Base-by-base conservation (phyloP, 352 stramenopile species). In the Pythium biforme region DNA sequence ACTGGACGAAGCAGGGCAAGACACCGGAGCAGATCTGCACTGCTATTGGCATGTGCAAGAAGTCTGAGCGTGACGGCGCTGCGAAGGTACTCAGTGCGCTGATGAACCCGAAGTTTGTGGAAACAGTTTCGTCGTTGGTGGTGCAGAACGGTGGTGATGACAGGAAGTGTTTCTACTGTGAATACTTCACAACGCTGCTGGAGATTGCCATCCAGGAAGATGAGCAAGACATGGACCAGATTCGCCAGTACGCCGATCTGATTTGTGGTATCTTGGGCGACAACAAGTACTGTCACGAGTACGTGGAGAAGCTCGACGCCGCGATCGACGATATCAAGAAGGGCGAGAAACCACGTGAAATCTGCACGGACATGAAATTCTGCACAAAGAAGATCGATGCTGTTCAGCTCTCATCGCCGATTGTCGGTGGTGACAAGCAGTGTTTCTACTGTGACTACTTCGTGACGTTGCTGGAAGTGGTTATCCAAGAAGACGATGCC, bases 381-480 rank as follows among this genome's bases (percentile, higher is more conserved):
- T 54, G 48, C 19, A 34, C 29, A 12, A 54, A 54, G 48, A 37
- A 54, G 27, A 12, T 15, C 10, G 27, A 54, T 14, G 17, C n/a
- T 22, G 27, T 14, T 22, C 19, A 29, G 25, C 48, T 54, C 11
- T 14, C 29, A 11, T 31, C 33, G 3, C 12, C 27, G 4, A 22
- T 23, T 4, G 26, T 41, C 4, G 14, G 6, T 34, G 53, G 64
- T 47, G 69, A 78, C 39, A 86, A 74, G 41, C 68, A 69, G 22
- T 89, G 80, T 55, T 70, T 80, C 22, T 89, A 88, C 56, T 89
- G 80, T 52, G 80, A 89, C 33, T 86, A 84, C 23, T 68, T 85
- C 33, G 82, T 77, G 9, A 92, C 77, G 19, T 62, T 90, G 20
- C 56, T 86, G 0, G 76, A 87, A 43, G 71, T 90, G 26, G 73